Conservation (phyloP, 2,329 filamentous ascomycete species). For the Talaromyces sp. region DNA sequence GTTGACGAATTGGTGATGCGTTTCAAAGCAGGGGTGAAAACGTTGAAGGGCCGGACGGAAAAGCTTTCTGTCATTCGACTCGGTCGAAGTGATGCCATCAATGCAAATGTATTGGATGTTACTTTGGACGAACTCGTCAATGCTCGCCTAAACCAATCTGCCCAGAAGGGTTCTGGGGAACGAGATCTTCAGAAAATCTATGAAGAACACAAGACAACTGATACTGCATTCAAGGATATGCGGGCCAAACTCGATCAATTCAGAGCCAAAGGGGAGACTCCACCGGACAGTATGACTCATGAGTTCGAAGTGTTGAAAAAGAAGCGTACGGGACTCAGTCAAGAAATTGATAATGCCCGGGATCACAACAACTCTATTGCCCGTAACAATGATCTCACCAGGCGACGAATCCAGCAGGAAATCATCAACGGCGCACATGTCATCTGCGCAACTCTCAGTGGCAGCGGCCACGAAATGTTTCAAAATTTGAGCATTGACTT, state of each 20-base stretch:
- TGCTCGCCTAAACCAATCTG: conserved; percentile 54
- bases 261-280: conserved; percentile 46
- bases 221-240: conserved; percentile 64
- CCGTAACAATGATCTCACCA: conserved; percentile 79
- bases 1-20: conserved; percentile 94
- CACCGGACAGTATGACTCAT: conserved; percentile 56
- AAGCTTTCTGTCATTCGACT: conserved; percentile 85
- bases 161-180: conserved; percentile 40
- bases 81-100: conserved; percentile 88
- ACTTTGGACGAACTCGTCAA: conserved; percentile 90
- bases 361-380: conserved; percentile 76
- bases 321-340: conserved; percentile 69
- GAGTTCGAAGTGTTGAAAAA: conserved; percentile 74
- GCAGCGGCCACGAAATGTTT: conserved; percentile 96
- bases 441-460: conserved; percentile 90
- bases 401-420: conserved; percentile 80
- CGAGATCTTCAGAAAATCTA: conserved; percentile 64
- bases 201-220: conserved; percentile 56
- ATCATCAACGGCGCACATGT: conserved; percentile 88
- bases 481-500: conserved; percentile 92
- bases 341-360: conserved; percentile 79
- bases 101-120: conserved; percentile 79
- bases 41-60: conserved; percentile 63
- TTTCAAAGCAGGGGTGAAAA: conserved; percentile 81
- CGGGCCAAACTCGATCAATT: conserved; percentile 66